Evolutionary conservation across 169 alveolate species (phyloP).

Genomic region (Babesia caballi): DNA sequence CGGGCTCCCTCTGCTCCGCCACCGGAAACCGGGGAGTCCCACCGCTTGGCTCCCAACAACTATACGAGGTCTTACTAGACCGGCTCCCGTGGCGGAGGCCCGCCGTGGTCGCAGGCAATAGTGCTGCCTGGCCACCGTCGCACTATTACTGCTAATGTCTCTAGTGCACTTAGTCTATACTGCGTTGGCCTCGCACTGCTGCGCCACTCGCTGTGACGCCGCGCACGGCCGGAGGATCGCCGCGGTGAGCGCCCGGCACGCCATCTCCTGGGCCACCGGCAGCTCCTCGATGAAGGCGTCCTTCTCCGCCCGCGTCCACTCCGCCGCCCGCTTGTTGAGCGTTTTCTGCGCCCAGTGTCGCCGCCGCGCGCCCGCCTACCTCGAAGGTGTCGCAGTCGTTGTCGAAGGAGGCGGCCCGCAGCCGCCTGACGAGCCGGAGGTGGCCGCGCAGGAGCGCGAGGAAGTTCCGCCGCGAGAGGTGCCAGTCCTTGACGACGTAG

Average conservation of each 20-base stretch:
- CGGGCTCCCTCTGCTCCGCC: too few relatives aligned
- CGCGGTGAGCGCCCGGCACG: constrained; percentile 36
- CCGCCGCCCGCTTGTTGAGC: constrained; percentile 36
- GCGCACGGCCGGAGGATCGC: constrained; percentile 4
- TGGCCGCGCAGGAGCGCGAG: constrained; percentile 34
- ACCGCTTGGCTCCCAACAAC: too few relatives aligned
- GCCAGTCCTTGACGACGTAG: constrained; percentile 62
- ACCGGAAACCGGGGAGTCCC: too few relatives aligned
- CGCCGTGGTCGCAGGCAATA: too few relatives aligned
- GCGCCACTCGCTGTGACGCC: constrained; percentile 15
- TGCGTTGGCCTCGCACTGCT: neutral
- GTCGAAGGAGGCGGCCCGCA: constrained; percentile 44
- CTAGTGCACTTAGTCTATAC: too few relatives aligned
- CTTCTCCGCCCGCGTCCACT: constrained; percentile 51
- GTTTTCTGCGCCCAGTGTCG: constrained; percentile 35
- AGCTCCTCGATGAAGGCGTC: constrained; percentile 49
- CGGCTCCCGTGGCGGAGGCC: too few relatives aligned
- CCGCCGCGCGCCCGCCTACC: too few relatives aligned
- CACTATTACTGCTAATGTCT: too few relatives aligned
- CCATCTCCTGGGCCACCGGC: constrained; percentile 31
- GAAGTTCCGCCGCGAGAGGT: constrained; percentile 31
- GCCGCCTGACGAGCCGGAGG: constrained; percentile 38
- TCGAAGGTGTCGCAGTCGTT: constrained; percentile 54
- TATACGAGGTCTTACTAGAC: too few relatives aligned
- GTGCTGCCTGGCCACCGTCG: too few relatives aligned